Conservation (phyloP, 805 yeast genomes). For the Blastobotrys muscicola region DNA sequence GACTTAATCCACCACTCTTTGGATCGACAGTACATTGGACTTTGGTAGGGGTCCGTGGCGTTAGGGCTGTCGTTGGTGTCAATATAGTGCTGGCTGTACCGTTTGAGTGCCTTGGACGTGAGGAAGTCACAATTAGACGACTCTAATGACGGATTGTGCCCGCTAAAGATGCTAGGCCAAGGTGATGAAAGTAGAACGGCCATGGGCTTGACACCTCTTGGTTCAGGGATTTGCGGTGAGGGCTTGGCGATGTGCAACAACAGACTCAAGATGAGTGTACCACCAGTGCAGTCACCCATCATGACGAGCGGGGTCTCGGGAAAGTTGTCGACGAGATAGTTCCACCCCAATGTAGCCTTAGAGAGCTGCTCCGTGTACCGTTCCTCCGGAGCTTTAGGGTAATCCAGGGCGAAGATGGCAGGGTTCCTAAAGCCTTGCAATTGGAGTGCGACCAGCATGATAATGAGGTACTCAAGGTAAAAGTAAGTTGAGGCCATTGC, state of each 20-base stretch:
- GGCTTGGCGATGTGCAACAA: slow-evolving; percentile 33
- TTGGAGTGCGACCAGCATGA: slow-evolving; percentile 33
- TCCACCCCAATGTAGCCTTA: slow-evolving; percentile 27
- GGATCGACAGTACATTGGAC: slow-evolving; percentile 27
- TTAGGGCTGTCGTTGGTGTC: slow-evolving; percentile 11
- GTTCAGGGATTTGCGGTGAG: slow-evolving; percentile 11
- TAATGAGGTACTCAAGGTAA: slow-evolving; percentile 37
- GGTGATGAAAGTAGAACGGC: slow-evolving; percentile 30
- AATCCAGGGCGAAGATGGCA: slow-evolving; percentile 33
- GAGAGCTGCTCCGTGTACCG: slow-evolving; percentile 24
- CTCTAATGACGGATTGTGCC: slow-evolving; percentile 8
- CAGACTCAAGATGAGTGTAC: slow-evolving; percentile 32
- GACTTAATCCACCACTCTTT: slow-evolving; percentile 33
- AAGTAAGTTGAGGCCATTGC: slow-evolving; percentile 28
- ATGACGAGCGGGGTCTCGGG: slow-evolving; percentile 28
- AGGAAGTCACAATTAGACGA: slow-evolving; percentile 14
- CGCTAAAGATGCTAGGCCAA: slow-evolving; percentile 11
- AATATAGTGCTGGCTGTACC: slow-evolving; percentile 9
- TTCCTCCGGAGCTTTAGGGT: slow-evolving; percentile 12
- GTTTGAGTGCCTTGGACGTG: slow-evolving; percentile 7
- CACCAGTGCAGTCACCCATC: slow-evolving; percentile 44
- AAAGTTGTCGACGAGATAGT: slow-evolving; percentile 17
- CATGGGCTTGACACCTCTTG: slow-evolving; percentile 19
- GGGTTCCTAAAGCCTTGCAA: slow-evolving; percentile 45
- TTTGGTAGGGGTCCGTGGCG: slow-evolving; percentile 21